phyloP scores from a whole-genome alignment of 495 filamentous ascomycete species.

The Apiosordaria backusii region DNA sequence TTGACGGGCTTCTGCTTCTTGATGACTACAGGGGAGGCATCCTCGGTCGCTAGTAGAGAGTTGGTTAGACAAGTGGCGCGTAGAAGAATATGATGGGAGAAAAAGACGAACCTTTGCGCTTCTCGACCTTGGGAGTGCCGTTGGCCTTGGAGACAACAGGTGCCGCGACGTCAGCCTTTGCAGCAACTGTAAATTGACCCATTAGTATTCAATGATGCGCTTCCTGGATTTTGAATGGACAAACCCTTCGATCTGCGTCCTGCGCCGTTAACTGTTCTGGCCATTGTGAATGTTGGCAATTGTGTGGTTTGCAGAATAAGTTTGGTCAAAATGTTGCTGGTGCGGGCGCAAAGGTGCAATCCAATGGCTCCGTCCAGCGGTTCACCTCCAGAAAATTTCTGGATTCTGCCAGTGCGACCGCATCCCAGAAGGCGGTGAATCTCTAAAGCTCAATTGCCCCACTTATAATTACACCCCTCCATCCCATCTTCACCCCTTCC shows the following conservation, averaged over 20 bases:
- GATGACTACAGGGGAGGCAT: constrained; percentile 40
- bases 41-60: constrained; percentile 34
- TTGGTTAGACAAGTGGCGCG: background rate
- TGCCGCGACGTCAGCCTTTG: too few relatives aligned
- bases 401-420: constrained; percentile 27
- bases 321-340: background rate
- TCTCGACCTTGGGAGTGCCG: constrained; percentile 38
- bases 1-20: constrained; percentile 40
- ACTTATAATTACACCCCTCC: background rate
- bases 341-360: background rate
- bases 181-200: background rate
- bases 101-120: constrained; percentile 47
- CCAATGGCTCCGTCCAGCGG: background rate
- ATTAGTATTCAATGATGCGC: background rate
- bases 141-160: too few relatives aligned
- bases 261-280: background rate
- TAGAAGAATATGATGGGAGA: background rate
- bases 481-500: background rate
- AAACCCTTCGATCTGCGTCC: background rate
- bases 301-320: background rate
- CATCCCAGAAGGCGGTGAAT: constrained; percentile 17
- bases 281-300: background rate
- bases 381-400: constrained; percentile 25
- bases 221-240: background rate
- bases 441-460: background rate